A percentile compares a stretch with the other conserved stretches of the same genome.
Conservation (phyloP, 345 rosid genomes). For the Murraya koenigii region DNA sequence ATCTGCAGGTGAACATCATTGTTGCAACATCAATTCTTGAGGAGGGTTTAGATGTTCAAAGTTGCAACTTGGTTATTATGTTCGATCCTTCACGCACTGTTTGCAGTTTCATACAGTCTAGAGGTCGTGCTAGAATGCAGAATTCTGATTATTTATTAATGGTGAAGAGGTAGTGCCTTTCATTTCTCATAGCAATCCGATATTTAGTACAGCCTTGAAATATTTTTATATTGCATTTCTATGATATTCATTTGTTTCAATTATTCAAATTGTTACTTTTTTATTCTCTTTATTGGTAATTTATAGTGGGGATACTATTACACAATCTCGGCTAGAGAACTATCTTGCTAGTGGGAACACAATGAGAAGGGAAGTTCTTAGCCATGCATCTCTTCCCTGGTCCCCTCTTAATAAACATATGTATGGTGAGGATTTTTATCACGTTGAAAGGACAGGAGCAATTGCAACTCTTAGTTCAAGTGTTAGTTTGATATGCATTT, state of each 20-base stretch:
- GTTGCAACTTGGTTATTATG: conserved; percentile 82
- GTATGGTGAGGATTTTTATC: conserved; percentile 34
- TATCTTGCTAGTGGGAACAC: conserved; percentile 62
- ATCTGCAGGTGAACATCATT: conserved; percentile 71
- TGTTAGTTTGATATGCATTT: conserved; percentile 58
- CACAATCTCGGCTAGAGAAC: conserved; percentile 47
- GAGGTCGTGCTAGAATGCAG: conserved; percentile 92
- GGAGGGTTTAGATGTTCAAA: conserved; percentile 92
- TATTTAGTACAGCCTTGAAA: neutral
- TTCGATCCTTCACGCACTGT: conserved; percentile 80
- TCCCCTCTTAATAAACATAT: conserved; percentile 37
- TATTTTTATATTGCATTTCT: neutral
- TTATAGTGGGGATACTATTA: conserved; percentile 51
- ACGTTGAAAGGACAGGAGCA: conserved; percentile 65
- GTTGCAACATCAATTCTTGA: conserved; percentile 95
- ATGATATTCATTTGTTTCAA: neutral
- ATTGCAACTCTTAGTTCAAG: conserved; percentile 58
- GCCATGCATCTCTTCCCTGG: conserved; percentile 59
- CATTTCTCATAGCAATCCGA: neutral
- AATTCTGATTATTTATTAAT: conserved; percentile 79
- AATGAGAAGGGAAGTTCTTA: conserved; percentile 70
- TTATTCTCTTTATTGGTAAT: neutral
- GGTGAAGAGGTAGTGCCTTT: conserved; percentile 51
- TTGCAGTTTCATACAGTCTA: conserved; percentile 95
- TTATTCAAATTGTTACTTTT: neutral